phyloP scores from a whole-genome alignment of 805 yeast species.

The Yamadazyma kitorensis region DNA sequence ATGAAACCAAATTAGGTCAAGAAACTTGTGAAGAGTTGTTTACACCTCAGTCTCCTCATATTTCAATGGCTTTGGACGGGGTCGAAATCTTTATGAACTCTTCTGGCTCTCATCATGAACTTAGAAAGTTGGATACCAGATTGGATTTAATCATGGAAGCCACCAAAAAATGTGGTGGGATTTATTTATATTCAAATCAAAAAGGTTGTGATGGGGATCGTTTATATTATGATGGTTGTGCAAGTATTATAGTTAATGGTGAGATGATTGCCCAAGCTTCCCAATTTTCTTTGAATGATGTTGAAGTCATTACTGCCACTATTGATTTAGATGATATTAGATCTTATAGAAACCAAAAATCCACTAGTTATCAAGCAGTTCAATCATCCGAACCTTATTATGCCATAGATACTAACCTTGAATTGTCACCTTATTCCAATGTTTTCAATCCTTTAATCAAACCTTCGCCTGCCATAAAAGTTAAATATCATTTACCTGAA shows the following conservation, averaged over 20 bases:
- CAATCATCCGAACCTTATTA: constrained; percentile 41
- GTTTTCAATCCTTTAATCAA: constrained; percentile 58
- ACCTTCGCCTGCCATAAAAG: constrained; percentile 53
- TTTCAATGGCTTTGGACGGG: constrained; percentile 88
- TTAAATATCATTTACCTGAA: constrained; percentile 76
- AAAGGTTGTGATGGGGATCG: constrained; percentile 99
- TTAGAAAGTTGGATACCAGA: constrained; percentile 83
- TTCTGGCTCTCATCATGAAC: constrained; percentile 96
- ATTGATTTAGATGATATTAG: constrained; percentile 91
- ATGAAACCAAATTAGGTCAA: constrained; percentile 90
- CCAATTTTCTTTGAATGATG: constrained; percentile 87
- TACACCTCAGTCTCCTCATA: constrained; percentile 95
- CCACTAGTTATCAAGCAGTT: constrained; percentile 69
- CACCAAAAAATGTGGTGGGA: constrained; percentile 94
- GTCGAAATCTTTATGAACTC: constrained; percentile 97
- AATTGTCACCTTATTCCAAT: constrained; percentile 58
- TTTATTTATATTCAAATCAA: constrained; percentile 90
- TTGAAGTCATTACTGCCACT: constrained; percentile 94
- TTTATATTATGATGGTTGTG: constrained; percentile 95
- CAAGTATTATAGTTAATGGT: constrained; percentile 90
- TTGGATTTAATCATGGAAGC: constrained; percentile 86
- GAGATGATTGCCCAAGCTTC: constrained; percentile 87
- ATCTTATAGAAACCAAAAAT: constrained; percentile 69
- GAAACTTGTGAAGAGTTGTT: constrained; percentile 98
- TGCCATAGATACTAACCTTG: constrained; percentile 59